Evolutionary conservation across 106 monocot genomes (phyloP).

Genomic region (Posidonia australis): DNA sequence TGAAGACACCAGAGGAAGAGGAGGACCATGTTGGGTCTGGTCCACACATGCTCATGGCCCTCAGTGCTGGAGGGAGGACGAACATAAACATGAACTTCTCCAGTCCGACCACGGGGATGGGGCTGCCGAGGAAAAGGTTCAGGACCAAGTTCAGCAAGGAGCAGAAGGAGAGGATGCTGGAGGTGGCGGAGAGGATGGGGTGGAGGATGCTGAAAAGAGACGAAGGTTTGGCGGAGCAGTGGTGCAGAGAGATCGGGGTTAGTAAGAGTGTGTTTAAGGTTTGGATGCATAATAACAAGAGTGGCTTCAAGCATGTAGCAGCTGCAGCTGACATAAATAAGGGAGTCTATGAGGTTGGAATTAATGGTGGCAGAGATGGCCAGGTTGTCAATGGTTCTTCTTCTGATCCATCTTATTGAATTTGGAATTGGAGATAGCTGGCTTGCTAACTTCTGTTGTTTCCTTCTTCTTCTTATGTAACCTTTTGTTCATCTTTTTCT

Average conservation of each 20-base stretch:
- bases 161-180: constrained; percentile 73
- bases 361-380: too few relatives aligned
- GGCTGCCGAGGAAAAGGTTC: constrained; percentile 46
- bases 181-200: constrained; percentile 59
- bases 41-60: constrained; percentile 60
- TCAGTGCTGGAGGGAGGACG: constrained; percentile 22
- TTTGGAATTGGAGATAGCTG: too few relatives aligned
- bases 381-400: too few relatives aligned
- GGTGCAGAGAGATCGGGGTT: constrained; percentile 57
- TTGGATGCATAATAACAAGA: constrained; percentile 85
- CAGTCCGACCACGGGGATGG: background rate
- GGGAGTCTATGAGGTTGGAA: too few relatives aligned
- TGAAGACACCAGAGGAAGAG: too few relatives aligned
- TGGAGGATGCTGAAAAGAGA: constrained; percentile 72
- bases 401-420: too few relatives aligned
- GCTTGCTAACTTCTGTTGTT: too few relatives aligned
- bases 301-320: too few relatives aligned
- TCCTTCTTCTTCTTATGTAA: too few relatives aligned
- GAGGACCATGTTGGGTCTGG: constrained; percentile 11
- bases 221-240: constrained; percentile 40
- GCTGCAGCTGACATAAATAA: too few relatives aligned
- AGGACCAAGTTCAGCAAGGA: constrained; percentile 59
- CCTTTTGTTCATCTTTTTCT: too few relatives aligned
- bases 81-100: background rate
- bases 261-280: constrained; percentile 65